Evolutionary conservation across 345 rosid genomes (phyloP).

Genomic region (Abelmoschus esculentus): DNA sequence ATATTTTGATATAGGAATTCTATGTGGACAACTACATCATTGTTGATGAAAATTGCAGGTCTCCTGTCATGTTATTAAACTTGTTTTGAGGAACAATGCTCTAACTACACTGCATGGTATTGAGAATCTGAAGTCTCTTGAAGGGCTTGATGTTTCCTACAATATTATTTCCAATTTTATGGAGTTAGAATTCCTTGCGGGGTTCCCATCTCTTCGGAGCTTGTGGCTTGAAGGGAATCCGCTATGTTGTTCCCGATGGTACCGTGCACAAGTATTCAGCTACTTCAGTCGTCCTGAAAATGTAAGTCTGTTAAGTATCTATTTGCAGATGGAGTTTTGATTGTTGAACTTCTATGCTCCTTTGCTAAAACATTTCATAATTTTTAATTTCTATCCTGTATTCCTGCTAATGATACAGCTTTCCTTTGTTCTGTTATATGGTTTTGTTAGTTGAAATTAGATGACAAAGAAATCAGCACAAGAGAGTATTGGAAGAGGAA

Average conservation of each 20-base stretch:
- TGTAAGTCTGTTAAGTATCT: slow-evolving; percentile 33
- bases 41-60: slow-evolving; percentile 69
- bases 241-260: slow-evolving; percentile 76
- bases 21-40: slow-evolving; percentile 25
- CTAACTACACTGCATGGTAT: slow-evolving; percentile 79
- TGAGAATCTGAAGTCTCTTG: slow-evolving; percentile 92
- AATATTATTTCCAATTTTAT: slow-evolving; percentile 79
- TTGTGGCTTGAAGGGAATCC: slow-evolving; percentile 99
- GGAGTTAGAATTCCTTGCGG: slow-evolving; percentile 71
- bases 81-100: slow-evolving; percentile 94
- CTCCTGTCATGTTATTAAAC: slow-evolving; percentile 64
- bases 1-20: slow-evolving; percentile 19
- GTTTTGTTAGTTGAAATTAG: slow-evolving; percentile 63
- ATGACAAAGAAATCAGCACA: slow-evolving; percentile 61
- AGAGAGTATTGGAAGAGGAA: slow-evolving; percentile 90
- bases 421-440: slow-evolving; percentile 18
- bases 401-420: slow-evolving; percentile 3
- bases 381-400: not conserved
- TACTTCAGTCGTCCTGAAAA: slow-evolving; percentile 50
- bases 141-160: slow-evolving; percentile 92
- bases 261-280: slow-evolving; percentile 81
- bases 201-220: slow-evolving; percentile 53
- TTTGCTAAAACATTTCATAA: not conserved
- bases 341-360: not conserved
- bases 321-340: not conserved